Conservation (phyloP, 768 basidiomycete genomes). For the Strobilomyces confusus region DNA sequence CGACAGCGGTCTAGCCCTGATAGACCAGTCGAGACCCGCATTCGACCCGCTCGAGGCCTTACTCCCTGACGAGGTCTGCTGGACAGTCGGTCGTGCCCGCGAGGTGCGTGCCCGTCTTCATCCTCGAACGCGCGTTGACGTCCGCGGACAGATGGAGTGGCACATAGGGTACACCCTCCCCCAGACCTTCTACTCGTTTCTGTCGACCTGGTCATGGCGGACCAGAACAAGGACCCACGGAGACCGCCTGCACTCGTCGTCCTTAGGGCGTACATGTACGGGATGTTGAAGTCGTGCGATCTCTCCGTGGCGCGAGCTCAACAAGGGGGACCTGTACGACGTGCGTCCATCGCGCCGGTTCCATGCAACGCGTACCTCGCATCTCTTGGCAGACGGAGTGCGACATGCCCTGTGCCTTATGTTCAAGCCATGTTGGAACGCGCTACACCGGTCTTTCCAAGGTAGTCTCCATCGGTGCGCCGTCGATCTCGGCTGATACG, state of each 20-base stretch:
- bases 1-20: no score
- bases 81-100: constrained; percentile 79
- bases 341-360: constrained; percentile 43
- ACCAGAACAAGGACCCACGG: constrained; percentile 29
- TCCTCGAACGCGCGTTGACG: background rate
- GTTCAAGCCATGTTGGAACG: constrained; percentile 54
- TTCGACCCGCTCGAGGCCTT: constrained; percentile 66
- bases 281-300: constrained; percentile 77
- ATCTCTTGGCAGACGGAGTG: constrained; percentile 65
- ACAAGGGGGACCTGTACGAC: constrained; percentile 72
- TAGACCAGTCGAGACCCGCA: no score
- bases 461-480: constrained; percentile 25
- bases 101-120: constrained; percentile 50
- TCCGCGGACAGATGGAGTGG: constrained; percentile 45
- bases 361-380: background rate
- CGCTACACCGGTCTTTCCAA: constrained; percentile 48
- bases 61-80: constrained; percentile 79
- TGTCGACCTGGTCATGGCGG: constrained; percentile 50
- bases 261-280: constrained; percentile 62
- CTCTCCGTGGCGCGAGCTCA: constrained; percentile 77
- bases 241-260: constrained; percentile 65
- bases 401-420: constrained; percentile 59
- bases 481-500: constrained; percentile 4
- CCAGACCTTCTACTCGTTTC: constrained; percentile 74
- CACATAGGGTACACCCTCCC: no score